Conservation (phyloP, 495 filamentous ascomycete species). For the Cudoniella acicularis region DNA sequence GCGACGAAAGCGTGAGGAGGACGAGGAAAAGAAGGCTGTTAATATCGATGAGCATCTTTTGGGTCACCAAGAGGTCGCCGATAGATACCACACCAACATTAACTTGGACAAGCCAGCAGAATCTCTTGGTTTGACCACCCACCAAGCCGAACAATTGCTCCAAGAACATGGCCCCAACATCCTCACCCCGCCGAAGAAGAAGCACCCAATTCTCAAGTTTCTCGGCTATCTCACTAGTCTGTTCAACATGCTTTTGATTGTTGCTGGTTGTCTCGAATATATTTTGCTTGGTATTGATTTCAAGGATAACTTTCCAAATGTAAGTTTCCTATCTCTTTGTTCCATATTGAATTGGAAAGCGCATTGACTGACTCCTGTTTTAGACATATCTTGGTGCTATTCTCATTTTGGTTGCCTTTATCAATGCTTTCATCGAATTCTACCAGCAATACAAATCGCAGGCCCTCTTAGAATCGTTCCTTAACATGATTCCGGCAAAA, state of each 20-base stretch:
- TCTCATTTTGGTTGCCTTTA: slow-evolving; percentile 27
- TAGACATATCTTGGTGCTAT: slow-evolving; percentile 33
- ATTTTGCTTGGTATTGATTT: slow-evolving; percentile 30
- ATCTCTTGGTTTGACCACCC: slow-evolving; percentile 23
- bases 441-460: slow-evolving; percentile 31
- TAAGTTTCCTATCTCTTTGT: slow-evolving; percentile 11
- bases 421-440: slow-evolving; percentile 34
- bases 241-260: slow-evolving; percentile 31
- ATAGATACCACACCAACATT: slow-evolving; percentile 26
- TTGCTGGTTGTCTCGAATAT: slow-evolving; percentile 30
- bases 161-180: slow-evolving; percentile 26
- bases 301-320: slow-evolving; percentile 32
- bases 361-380: neutral
- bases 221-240: slow-evolving; percentile 25
- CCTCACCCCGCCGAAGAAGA: slow-evolving; percentile 29
- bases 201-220: slow-evolving; percentile 27
- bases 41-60: slow-evolving; percentile 32
- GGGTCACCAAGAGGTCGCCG: slow-evolving; percentile 21
- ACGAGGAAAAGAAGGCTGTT: slow-evolving; percentile 24
- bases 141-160: slow-evolving; percentile 23
- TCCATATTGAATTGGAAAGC: neutral
- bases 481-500: slow-evolving; percentile 32
- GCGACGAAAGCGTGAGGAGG: slow-evolving; percentile 17
- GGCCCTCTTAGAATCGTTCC: slow-evolving; percentile 30
- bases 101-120: slow-evolving; percentile 25